These are phyloP conservation scores for Astrocystis sublimbata DNA, from an alignment of 495 filamentous ascomycete genomes.

Conservation along the genomic window DNA sequence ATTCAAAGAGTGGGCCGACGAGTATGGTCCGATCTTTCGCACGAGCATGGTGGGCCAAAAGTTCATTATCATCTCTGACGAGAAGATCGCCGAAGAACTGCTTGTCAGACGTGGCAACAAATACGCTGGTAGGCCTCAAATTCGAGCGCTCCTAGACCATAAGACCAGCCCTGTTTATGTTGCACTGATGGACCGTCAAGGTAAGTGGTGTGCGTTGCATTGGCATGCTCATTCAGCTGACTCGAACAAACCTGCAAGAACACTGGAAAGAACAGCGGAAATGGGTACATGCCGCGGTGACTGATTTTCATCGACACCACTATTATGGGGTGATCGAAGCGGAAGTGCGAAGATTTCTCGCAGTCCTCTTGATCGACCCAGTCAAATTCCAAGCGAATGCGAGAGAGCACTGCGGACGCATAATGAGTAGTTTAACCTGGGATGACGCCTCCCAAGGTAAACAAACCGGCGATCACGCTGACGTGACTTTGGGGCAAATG, in stretches of 20 bases:
- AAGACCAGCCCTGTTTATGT: conserved; percentile 49
- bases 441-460: conserved; percentile 47
- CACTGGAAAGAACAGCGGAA: conserved; percentile 49
- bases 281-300: conserved; percentile 52
- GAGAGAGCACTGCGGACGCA: conserved; percentile 47
- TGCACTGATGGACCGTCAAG: conserved; percentile 51
- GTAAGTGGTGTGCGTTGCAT: conserved; percentile 31
- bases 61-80: conserved; percentile 57
- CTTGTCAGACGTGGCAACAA: conserved; percentile 55
- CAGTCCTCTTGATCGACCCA: conserved; percentile 45
- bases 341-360: conserved; percentile 47
- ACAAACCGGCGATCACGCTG: conserved; percentile 45
- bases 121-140: conserved; percentile 54
- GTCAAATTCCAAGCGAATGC: conserved; percentile 46
- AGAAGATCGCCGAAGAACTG: conserved; percentile 58
- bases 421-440: conserved; percentile 52
- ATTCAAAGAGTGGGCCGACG: conserved; percentile 59
- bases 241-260: conserved; percentile 27
- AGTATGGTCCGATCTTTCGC: conserved; percentile 57
- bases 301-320: conserved; percentile 46
- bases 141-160: conserved; percentile 48
- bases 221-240: neutral
- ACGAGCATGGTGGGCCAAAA: conserved; percentile 48
- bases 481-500: conserved; percentile 50
- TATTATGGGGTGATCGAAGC: conserved; percentile 50